These are phyloP conservation scores for Meripilus lineatus DNA, from an alignment of 1,284 basidiomycete genomes.

Conservation along the genomic window DNA sequence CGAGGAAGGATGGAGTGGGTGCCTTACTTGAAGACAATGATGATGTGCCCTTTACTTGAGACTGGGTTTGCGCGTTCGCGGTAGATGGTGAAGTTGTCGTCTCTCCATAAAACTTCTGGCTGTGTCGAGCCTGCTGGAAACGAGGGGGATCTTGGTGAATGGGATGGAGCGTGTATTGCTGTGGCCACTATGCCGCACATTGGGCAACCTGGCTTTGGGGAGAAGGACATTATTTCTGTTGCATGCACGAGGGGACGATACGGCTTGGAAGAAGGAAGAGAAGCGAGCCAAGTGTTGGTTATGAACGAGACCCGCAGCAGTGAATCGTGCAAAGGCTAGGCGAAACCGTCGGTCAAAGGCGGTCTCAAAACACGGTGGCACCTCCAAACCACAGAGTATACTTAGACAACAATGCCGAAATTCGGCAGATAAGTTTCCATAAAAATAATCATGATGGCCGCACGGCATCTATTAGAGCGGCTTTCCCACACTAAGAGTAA, in stretches of 20 bases:
- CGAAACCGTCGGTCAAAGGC: too few species aligned
- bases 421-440: too few species aligned
- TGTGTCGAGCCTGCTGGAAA: constrained; percentile 40
- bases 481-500: too few species aligned
- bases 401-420: too few species aligned
- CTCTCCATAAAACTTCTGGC: constrained; percentile 63
- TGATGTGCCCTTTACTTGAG: constrained; percentile 63
- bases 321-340: too few species aligned
- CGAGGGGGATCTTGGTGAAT: constrained; percentile 41
- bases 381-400: too few species aligned
- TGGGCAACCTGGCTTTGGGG: constrained; percentile 63
- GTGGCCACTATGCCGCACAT: constrained; percentile 69
- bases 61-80: constrained; percentile 63
- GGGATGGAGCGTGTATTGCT: constrained; percentile 37
- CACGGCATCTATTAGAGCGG: too few species aligned
- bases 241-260: constrained; percentile 3
- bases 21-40: constrained; percentile 70
- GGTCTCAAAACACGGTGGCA: too few species aligned
- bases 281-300: not conserved
- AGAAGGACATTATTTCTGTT: constrained; percentile 40
- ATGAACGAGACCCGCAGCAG: not conserved
- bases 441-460: too few species aligned
- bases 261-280: constrained; percentile 1
- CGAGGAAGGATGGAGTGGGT: constrained; percentile 10
- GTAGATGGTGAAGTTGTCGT: constrained; percentile 72